A percentile compares a stretch with the other conserved stretches of the same genome.
These are phyloP conservation scores for Phytophthora aleatoria DNA, from an alignment of 352 stramenopile species.

Conservation along the genomic window DNA sequence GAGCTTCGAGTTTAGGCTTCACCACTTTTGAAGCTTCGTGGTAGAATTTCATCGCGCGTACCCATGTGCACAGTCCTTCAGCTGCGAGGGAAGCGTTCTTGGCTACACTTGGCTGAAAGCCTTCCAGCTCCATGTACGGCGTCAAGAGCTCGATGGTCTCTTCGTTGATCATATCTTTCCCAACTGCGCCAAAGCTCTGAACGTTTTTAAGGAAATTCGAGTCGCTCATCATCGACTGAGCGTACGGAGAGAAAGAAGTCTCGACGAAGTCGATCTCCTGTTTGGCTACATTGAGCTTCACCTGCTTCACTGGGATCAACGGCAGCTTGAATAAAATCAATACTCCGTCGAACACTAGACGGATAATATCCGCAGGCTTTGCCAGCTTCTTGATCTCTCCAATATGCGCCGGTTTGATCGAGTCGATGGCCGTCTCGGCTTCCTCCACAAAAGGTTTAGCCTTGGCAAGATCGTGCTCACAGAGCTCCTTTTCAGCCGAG, in stretches of 20 bases:
- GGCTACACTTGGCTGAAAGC: constrained; percentile 94
- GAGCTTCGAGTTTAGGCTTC: constrained; percentile 98
- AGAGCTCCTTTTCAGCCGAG: constrained; percentile 94
- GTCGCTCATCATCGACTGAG: constrained; percentile 96
- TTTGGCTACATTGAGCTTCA: constrained; percentile 96
- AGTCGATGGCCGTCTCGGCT: constrained; percentile 97
- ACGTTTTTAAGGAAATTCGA: constrained; percentile 97
- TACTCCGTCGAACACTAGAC: constrained; percentile 98
- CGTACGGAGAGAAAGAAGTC: constrained; percentile 96
- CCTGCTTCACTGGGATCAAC: constrained; percentile 91
- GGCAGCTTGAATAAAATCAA: constrained; percentile 96
- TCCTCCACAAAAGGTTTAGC: constrained; percentile 98
- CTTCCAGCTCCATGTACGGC: constrained; percentile 97
- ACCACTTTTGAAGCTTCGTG: constrained; percentile 98
- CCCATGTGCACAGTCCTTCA: constrained; percentile 97
- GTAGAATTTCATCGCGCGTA: constrained; percentile 98
- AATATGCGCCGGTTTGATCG: constrained; percentile 98
- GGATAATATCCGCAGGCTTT: constrained; percentile 98
- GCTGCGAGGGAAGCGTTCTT: constrained; percentile 97
- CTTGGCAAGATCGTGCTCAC: constrained; percentile 96
- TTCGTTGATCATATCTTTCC: constrained; percentile 99
- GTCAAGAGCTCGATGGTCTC: constrained; percentile 98
- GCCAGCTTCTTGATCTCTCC: constrained; percentile 98
- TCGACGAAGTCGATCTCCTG: constrained; percentile 97
- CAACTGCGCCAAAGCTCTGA: constrained; percentile 94